Conservation (phyloP, 768 basidiomycete species). For the Favolaschia claudopus region DNA sequence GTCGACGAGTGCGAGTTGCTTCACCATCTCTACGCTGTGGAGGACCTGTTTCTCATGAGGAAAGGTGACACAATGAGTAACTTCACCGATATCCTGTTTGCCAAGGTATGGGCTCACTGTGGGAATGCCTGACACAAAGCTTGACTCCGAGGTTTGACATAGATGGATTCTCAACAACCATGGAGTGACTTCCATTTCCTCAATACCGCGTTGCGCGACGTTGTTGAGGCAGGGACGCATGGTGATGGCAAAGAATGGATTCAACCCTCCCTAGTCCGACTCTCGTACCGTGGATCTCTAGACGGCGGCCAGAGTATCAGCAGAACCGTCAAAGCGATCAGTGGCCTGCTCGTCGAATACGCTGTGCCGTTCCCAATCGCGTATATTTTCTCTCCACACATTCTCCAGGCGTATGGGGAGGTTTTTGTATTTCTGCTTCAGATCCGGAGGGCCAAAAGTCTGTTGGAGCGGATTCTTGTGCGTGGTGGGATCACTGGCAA, state of each 20-base stretch:
- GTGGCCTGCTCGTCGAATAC: slow-evolving; percentile 78
- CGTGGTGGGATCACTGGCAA: slow-evolving; percentile 51
- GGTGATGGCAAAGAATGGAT: slow-evolving; percentile 61
- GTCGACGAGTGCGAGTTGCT: slow-evolving; percentile 72
- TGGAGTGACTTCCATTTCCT: slow-evolving; percentile 89
- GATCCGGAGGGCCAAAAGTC: slow-evolving; percentile 73
- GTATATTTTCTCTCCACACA: slow-evolving; percentile 72
- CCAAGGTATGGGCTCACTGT: slow-evolving; percentile 56
- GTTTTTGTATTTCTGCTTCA: slow-evolving; percentile 79
- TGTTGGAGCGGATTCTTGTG: slow-evolving; percentile 74
- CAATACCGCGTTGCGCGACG: slow-evolving; percentile 78
- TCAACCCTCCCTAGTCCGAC: slow-evolving; percentile 71
- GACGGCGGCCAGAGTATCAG: slow-evolving; percentile 53
- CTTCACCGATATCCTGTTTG: slow-evolving; percentile 77
- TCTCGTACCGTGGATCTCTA: slow-evolving; percentile 67
- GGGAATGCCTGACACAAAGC: neutral
- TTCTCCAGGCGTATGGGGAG: slow-evolving; percentile 65
- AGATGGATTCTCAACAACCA: slow-evolving; percentile 78
- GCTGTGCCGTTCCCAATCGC: slow-evolving; percentile 82
- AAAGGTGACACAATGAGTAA: slow-evolving; percentile 80
- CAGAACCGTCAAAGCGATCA: slow-evolving; percentile 68
- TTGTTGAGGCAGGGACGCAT: slow-evolving; percentile 57
- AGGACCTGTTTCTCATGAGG: slow-evolving; percentile 78
- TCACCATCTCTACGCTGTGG: slow-evolving; percentile 67
- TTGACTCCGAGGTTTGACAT: neutral